These are phyloP conservation scores for Erodium maritimum DNA, from an alignment of 345 rosid species.

Conservation along the genomic window DNA sequence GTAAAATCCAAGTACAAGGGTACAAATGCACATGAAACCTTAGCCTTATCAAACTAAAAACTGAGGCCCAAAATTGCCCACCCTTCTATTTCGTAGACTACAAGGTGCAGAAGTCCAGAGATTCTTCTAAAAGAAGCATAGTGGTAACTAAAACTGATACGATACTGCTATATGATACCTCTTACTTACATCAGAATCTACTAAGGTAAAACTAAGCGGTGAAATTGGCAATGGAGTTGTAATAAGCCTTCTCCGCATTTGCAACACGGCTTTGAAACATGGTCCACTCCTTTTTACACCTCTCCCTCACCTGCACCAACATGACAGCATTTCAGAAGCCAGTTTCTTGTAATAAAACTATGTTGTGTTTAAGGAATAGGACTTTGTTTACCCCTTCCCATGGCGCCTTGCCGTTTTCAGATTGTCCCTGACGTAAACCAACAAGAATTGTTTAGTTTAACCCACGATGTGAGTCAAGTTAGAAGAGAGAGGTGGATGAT, in stretches of 20 bases:
- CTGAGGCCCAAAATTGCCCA: no score
- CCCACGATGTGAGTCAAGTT: no score
- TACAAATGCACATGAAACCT: no score
- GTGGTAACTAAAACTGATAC: no score
- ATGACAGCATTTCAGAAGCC: background rate
- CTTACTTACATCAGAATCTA: slow-evolving; percentile 7
- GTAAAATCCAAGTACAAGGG: no score
- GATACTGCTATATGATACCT: background rate
- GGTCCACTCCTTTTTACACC: slow-evolving; percentile 81
- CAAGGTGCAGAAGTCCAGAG: no score
- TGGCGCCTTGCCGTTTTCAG: slow-evolving; percentile 58
- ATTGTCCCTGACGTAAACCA: slow-evolving; percentile 48
- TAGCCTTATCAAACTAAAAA: no score
- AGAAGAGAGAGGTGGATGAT: no score
- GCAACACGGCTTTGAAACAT: slow-evolving; percentile 55
- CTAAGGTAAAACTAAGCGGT: slow-evolving; percentile 26
- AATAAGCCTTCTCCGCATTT: slow-evolving; percentile 50
- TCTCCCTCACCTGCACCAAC: slow-evolving; percentile 63
- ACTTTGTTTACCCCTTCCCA: slow-evolving; percentile 83
- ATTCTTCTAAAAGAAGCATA: no score
- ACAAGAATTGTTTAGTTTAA: no score
- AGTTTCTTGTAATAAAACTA: background rate
- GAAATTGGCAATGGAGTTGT: slow-evolving; percentile 25
- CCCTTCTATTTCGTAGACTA: no score
- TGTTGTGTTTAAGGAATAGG: background rate